These are phyloP conservation scores for Iris macrosiphon DNA, from an alignment of 106 monocot species.

Conservation along the genomic window DNA sequence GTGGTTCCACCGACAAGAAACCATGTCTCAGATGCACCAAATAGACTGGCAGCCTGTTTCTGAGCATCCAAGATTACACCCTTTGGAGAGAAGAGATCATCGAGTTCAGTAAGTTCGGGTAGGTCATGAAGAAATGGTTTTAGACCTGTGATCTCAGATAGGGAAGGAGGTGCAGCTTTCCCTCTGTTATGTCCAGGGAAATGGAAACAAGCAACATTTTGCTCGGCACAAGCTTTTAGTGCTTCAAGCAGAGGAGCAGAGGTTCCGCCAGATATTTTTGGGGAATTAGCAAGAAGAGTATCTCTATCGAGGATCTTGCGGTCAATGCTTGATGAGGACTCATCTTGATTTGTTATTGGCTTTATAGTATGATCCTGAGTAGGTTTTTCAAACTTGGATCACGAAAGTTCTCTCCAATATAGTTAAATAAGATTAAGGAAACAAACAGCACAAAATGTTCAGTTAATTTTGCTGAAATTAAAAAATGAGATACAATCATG, in stretches of 20 bases:
- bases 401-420: too few species aligned
- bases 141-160: conserved; percentile 33
- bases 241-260: conserved; percentile 55
- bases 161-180: conserved; percentile 48
- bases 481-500: too few species aligned
- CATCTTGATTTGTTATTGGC: conserved; percentile 3
- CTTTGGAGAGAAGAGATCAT: conserved; percentile 77
- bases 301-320: not conserved
- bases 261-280: not conserved
- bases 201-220: conserved; percentile 76
- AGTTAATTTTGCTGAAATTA: too few species aligned
- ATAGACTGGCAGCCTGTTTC: conserved; percentile 48
- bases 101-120: conserved; percentile 70
- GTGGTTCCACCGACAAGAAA: conserved; percentile 91
- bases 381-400: too few species aligned
- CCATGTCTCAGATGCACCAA: conserved; percentile 72
- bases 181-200: conserved; percentile 88
- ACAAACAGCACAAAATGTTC: too few species aligned
- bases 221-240: conserved; percentile 35
- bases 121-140: conserved; percentile 60
- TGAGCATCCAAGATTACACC: conserved; percentile 79
- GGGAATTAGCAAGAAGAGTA: conserved; percentile 1
- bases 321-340: conserved; percentile 3
- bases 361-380: conserved; percentile 14
- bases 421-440: too few species aligned